phyloP scores from a whole-genome alignment of 768 basidiomycete genomes.

The Podaxis mareebaensis region DNA sequence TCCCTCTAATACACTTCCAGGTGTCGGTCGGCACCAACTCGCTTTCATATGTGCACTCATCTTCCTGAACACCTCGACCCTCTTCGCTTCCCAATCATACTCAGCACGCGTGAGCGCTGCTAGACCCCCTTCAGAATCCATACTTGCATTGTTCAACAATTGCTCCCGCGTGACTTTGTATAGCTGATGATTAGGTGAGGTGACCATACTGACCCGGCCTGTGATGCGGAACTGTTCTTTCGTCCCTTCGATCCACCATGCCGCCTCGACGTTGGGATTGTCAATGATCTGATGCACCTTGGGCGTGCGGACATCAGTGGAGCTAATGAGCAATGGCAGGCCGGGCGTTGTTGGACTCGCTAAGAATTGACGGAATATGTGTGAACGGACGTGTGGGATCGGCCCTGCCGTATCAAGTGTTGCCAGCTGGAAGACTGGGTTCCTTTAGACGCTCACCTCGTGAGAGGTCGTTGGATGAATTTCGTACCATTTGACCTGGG shows the following conservation, averaged over 20 bases:
- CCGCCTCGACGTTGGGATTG: slow-evolving; percentile 55
- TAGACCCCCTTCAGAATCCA: slow-evolving; percentile 23
- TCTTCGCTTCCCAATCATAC: slow-evolving; percentile 69
- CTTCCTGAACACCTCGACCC: slow-evolving; percentile 56
- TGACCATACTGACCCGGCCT: slow-evolving; percentile 58
- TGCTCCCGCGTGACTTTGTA: slow-evolving; percentile 33
- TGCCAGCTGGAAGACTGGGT: slow-evolving; percentile 60
- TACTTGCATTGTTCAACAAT: slow-evolving; percentile 21
- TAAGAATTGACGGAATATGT: slow-evolving; percentile 62
- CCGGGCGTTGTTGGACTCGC: slow-evolving; percentile 30
- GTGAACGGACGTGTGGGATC: slow-evolving; percentile 64
- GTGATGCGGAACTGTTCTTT: slow-evolving; percentile 74
- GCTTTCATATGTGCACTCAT: slow-evolving; percentile 69
- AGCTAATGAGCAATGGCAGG: slow-evolving; percentile 62
- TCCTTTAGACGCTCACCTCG: background rate
- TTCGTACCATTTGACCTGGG: slow-evolving; percentile 13
- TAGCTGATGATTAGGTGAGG: slow-evolving; percentile 41
- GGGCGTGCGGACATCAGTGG: slow-evolving; percentile 73
- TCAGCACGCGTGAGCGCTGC: slow-evolving; percentile 37
- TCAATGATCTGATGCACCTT: slow-evolving; percentile 61
- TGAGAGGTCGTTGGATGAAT: background rate
- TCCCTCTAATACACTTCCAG: slow-evolving; percentile 54
- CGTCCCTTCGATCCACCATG: slow-evolving; percentile 72
- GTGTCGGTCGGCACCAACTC: slow-evolving; percentile 67
- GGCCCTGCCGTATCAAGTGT: slow-evolving; percentile 44